Base-by-base conservation (phyloP, 73 alveolate genomes). In the Paramecium pentaurelia region DNA sequence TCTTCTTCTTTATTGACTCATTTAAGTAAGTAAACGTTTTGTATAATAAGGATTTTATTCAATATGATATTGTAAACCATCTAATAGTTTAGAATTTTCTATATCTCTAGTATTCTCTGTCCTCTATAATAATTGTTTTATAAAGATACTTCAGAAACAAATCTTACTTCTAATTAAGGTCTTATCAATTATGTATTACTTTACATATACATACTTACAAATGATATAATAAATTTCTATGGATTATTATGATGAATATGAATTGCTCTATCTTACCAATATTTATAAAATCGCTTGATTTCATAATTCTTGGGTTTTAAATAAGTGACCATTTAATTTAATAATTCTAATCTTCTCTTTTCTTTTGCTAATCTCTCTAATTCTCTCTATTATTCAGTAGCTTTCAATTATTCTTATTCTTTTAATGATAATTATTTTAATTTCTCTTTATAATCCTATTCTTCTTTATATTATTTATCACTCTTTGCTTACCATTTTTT, bases 1-100 rank as follows among this genome's bases (percentile, higher is more conserved):
- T 75, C 60, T 75, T 40, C 88, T 75, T 22, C 60, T 75, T 75
- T 75, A 75, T 75, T 75, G n/a, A 37, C 58, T 45, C 88, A 75
- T 37, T 12, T 75, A 12, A 75, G 88, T 45, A 1, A 75, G 37
- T 37, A 75, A n/a, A 10, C 38, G 58, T 3, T 37, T 32, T 3
- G 36, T 75, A 6, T 14, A 75, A 40, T 75, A 75, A 0, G 88
- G 88, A 16, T 40, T 34, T n/a, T 34, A 37, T 1, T 75, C 60
- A 20, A 75, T 75, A 1, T 75, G 25, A 37, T 75, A 75, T 40
- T 75, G 60, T 6, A 32, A 75, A 4, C 60, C 88, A n/a, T 34
- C 36, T 37, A 75, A 32, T 11, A 37, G 22, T 75, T 75, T 75
- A 20, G 9, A 3, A 6, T 40, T 30, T 22, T 37, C 68, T 6